A percentile compares a stretch with the other conserved stretches of the same genome.
These are phyloP conservation scores for Cryphonectria carpinicola DNA, from an alignment of 2,329 filamentous ascomycete genomes.

Conservation along the genomic window DNA sequence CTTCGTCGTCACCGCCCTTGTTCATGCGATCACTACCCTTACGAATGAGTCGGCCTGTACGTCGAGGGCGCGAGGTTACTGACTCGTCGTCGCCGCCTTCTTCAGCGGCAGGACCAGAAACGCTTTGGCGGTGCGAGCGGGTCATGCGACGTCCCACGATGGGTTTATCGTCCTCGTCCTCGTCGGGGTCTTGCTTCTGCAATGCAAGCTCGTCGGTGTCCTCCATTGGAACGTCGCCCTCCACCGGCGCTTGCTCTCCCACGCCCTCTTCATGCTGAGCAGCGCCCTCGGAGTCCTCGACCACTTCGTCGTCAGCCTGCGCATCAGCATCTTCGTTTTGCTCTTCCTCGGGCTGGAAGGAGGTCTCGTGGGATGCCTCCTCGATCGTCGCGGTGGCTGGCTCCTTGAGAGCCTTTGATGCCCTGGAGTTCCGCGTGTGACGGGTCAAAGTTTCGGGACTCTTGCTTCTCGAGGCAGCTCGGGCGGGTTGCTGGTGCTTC, in stretches of 20 bases:
- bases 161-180: constrained; percentile 40
- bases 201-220: constrained; percentile 38
- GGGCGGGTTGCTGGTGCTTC: constrained; percentile 55
- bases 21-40: constrained; percentile 42
- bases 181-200: constrained; percentile 37
- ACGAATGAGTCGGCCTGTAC: constrained; percentile 19
- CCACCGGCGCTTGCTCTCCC: constrained; percentile 30
- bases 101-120: constrained; percentile 34
- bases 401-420: constrained; percentile 54
- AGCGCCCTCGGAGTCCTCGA: constrained; percentile 28
- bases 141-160: constrained; percentile 23
- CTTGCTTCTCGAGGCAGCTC: constrained; percentile 56
- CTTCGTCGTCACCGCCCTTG: constrained; percentile 55
- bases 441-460: constrained; percentile 58
- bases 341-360: constrained; percentile 30
- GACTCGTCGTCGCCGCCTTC: constrained; percentile 33
- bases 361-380: constrained; percentile 59
- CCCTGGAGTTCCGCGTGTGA: constrained; percentile 51
- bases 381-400: constrained; percentile 51
- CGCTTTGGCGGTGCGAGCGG: constrained; percentile 30
- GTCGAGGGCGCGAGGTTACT: constrained; percentile 24
- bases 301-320: constrained; percentile 29
- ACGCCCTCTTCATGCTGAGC: constrained; percentile 30
- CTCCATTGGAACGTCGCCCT: constrained; percentile 30
- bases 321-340: constrained; percentile 40